Evolutionary conservation across 2,329 filamentous ascomycete species (phyloP).

Genomic region (Pestalotiopsis sp.): DNA sequence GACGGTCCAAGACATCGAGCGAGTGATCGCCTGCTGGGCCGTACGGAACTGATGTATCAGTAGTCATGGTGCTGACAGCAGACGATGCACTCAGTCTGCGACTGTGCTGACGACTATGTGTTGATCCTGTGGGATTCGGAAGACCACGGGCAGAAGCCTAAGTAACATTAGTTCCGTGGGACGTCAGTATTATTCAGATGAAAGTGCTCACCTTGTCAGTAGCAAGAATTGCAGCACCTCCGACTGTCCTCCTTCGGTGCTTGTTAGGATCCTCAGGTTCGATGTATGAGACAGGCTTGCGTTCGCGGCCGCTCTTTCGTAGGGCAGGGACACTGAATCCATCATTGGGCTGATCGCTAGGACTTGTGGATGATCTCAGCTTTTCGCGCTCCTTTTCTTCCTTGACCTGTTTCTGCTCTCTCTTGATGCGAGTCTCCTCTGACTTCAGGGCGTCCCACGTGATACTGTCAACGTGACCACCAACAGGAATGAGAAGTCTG

Average conservation of each 20-base stretch:
- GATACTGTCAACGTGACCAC: constrained; percentile 76
- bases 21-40: neutral
- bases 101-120: constrained; percentile 35
- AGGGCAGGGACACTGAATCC: constrained; percentile 24
- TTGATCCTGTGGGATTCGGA: constrained; percentile 28
- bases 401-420: constrained; percentile 53
- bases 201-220: constrained; percentile 41
- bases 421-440: constrained; percentile 63
- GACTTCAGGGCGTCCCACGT: constrained; percentile 77
- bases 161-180: constrained; percentile 18
- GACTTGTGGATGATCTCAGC: neutral
- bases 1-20: neutral
- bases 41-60: constrained; percentile 15
- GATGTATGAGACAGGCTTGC: constrained; percentile 62
- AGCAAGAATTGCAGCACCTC: constrained; percentile 49
- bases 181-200: constrained; percentile 8
- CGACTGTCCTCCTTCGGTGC: constrained; percentile 65
- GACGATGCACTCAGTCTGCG: constrained; percentile 55
- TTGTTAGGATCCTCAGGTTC: constrained; percentile 50
- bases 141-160: constrained; percentile 38
- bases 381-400: neutral
- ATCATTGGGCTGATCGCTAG: neutral
- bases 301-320: constrained; percentile 72
- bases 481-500: constrained; percentile 77
- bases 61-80: constrained; percentile 33